Evolutionary conservation across 495 filamentous ascomycete species (phyloP), one percentile per base, ranked within the genome.

Genomic region (Aspergillus ostianus): DNA sequence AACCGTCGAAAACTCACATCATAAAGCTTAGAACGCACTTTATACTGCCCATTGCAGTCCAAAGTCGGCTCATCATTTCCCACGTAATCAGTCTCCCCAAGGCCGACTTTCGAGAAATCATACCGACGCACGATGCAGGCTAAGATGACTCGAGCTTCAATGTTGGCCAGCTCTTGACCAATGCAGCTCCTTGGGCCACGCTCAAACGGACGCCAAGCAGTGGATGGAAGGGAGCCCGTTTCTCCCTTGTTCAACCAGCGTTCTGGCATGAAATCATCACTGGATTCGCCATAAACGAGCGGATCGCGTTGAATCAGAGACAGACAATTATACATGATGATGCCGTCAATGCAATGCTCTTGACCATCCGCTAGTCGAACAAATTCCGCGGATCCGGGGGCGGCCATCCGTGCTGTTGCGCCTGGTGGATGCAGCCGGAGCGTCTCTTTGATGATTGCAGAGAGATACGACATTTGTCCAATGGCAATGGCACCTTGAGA

Each of bases 401-500:
- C 32, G 6, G 72, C 69, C 26, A 60, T 56, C 13, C 80, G 75
- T 9, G 72, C 75, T 15, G 70, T 73, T 8, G 65, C 76, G 0
- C 77, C 76, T 0, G 78, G 73, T 5, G 80, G 73, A 57, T 71
- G 76, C 2, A 83, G 46, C 0, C 80, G 72, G 8, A 83, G 58
- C 0, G 72, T 71, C 53, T 83, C 81, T 57, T 80, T 82, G 57
- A 84, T 75, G 1, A 84, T 70, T 1, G 80, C 80, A 0, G 70
- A 51, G 0, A 75, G 76, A 57, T 78, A 84, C 0, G 69, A 63
- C 32, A 82, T 59, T 41, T 67, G 55, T 47, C 75, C 72, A n/a
- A 83, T 60, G 8, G 58, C n/a, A 6, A 44, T 56, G 6, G 41
- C 57, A 2, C 57, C 64, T 15, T 26, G 41, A 18, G 58, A 53